Evolutionary conservation across 805 yeast genomes (phyloP).

Genomic region (Metschnikowia lachancei): DNA sequence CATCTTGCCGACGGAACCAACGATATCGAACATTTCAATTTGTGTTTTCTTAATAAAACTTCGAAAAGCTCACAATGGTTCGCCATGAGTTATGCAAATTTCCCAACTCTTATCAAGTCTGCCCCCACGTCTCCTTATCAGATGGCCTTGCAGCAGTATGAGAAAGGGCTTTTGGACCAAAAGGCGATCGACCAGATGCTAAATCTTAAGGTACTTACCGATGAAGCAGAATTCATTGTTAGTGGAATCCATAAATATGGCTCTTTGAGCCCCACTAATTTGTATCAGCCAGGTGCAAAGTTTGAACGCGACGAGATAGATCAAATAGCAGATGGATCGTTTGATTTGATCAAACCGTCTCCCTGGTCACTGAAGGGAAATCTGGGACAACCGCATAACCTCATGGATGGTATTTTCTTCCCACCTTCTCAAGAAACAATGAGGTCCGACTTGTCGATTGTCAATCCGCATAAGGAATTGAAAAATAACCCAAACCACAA

Average conservation of each 20-base stretch:
- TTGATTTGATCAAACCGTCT: not conserved
- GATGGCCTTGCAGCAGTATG: conserved; percentile 29
- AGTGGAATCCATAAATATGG: conserved; percentile 38
- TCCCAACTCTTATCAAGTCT: conserved; percentile 76
- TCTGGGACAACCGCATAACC: conserved; percentile 20
- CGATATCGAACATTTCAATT: conserved; percentile 22
- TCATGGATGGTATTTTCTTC: conserved; percentile 39
- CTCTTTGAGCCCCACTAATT: conserved; percentile 28
- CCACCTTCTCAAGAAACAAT: conserved; percentile 17
- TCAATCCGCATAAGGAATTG: conserved; percentile 7
- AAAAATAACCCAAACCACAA: conserved; percentile 4
- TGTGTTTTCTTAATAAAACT: conserved; percentile 65
- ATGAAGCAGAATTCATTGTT: conserved; percentile 27
- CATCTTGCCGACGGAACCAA: conserved; percentile 19
- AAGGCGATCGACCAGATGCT: conserved; percentile 15
- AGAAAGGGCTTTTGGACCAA: conserved; percentile 18
- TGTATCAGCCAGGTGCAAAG: conserved; percentile 37
- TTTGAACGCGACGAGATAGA: conserved; percentile 22
- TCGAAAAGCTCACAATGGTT: conserved; percentile 72
- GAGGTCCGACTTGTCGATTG: conserved; percentile 7
- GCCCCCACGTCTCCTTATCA: conserved; percentile 75
- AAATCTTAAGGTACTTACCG: conserved; percentile 13
- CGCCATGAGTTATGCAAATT: conserved; percentile 75
- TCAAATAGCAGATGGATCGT: conserved; percentile 25
- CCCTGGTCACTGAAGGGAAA: conserved; percentile 1